These are phyloP conservation scores for Aspergillus cavernicola DNA, from an alignment of 495 filamentous ascomycete genomes.

Conservation along the genomic window DNA sequence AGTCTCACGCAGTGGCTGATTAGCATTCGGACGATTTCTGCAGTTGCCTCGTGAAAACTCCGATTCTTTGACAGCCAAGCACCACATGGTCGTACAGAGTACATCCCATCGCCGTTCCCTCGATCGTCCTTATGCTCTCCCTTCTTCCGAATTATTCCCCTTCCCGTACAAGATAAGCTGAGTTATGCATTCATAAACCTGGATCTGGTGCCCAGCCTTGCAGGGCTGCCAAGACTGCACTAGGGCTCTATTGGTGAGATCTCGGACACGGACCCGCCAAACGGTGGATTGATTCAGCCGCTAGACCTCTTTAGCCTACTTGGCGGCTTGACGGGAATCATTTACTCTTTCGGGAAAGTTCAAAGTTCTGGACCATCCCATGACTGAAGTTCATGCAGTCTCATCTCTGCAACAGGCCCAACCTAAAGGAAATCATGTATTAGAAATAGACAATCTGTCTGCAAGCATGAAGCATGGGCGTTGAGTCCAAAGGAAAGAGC, in stretches of 20 bases:
- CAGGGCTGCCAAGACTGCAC: constrained; percentile 18
- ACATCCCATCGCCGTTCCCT: neutral
- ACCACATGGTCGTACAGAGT: neutral
- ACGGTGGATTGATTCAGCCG: neutral
- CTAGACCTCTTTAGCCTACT: neutral
- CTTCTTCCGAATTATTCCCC: neutral
- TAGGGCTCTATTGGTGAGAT: neutral
- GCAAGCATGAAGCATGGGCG: too few species aligned
- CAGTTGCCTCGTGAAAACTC: neutral
- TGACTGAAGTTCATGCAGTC: too few species aligned
- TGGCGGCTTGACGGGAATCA: too few species aligned
- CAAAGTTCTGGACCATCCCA: too few species aligned
- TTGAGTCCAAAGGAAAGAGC: too few species aligned
- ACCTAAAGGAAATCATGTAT: too few species aligned
- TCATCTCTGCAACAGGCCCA: too few species aligned
- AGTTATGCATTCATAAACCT: neutral
- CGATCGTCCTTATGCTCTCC: neutral
- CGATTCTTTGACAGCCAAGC: neutral
- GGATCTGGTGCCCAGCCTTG: constrained; percentile 17
- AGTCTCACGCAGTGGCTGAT: neutral
- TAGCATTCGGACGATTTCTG: neutral
- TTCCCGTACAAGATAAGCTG: neutral
- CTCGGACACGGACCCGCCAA: neutral
- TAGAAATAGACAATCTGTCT: too few species aligned
- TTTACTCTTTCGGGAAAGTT: too few species aligned